phyloP scores from a whole-genome alignment of 1,139 yeast species.

The Pneumocystis oryctolagi region DNA sequence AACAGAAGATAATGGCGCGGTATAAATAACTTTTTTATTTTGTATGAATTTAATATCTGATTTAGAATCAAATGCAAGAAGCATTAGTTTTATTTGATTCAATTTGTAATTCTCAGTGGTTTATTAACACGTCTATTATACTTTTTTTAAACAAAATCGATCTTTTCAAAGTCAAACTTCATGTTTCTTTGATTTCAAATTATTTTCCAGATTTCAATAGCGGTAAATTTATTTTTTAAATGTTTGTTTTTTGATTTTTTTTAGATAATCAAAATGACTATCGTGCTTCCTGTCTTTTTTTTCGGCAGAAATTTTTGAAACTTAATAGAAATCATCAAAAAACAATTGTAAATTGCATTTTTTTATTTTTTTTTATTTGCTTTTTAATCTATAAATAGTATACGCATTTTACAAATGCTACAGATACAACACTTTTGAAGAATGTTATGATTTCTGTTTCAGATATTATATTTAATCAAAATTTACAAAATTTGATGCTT shows the following conservation, averaged over 20 bases:
- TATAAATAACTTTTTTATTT: background rate
- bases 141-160: constrained; percentile 81
- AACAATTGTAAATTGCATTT: background rate
- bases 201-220: constrained; percentile 29
- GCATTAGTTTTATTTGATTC: constrained; percentile 72
- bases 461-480: constrained; percentile 8
- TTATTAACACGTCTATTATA: constrained; percentile 71
- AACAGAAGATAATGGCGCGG: constrained; percentile 55
- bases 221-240: background rate
- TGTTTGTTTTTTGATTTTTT: background rate
- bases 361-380: background rate
- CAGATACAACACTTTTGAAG: constrained; percentile 1
- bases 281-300: constrained; percentile 1
- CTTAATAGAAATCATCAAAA: constrained; percentile 7
- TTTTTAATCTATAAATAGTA: background rate
- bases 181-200: constrained; percentile 44
- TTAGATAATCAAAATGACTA: background rate
- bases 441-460: constrained; percentile 5
- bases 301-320: constrained; percentile 3
- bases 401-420: constrained; percentile 7
- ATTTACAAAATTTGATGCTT: constrained; percentile 10
- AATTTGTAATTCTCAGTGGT: constrained; percentile 76
- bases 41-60: constrained; percentile 9
- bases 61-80: constrained; percentile 85
- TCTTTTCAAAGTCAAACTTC: constrained; percentile 55